Conservation (phyloP, 441 rosid genomes). For the Euphorbia celastroides region DNA sequence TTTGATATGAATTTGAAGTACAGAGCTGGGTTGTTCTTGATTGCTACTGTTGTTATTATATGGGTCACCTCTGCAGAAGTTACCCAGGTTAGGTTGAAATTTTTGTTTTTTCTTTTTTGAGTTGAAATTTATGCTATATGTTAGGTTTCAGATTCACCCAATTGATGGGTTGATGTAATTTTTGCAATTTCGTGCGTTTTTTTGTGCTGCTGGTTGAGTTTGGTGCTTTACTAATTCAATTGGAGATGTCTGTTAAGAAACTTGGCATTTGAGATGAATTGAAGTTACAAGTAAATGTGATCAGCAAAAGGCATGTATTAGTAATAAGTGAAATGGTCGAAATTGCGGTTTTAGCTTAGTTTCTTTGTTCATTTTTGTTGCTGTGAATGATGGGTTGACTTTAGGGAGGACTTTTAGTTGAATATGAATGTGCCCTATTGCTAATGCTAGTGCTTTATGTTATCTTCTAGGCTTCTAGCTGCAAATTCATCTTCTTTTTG, state of each 20-base stretch:
- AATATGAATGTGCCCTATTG: too few species aligned
- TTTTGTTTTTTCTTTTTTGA: background rate
- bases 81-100: constrained; percentile 65
- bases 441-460: background rate
- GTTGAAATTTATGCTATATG: background rate
- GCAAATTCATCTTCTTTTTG: background rate
- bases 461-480: background rate
- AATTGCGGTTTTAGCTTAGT: background rate
- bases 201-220: constrained; percentile 4
- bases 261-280: background rate
- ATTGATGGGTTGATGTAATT: constrained; percentile 1
- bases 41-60: constrained; percentile 81
- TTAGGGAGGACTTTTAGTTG: too few species aligned
- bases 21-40: constrained; percentile 80
- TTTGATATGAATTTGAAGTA: constrained; percentile 75
- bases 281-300: background rate
- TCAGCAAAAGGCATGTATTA: background rate
- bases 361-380: background rate
- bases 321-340: background rate
- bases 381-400: background rate
- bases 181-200: background rate
- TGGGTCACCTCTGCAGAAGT: constrained; percentile 99
- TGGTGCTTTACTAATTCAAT: background rate
- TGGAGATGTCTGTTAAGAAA: background rate
- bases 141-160: constrained; percentile 5